Evolutionary conservation across 2,329 filamentous ascomycete species (phyloP).

Genomic region (Plenodomus tracheiphilus): DNA sequence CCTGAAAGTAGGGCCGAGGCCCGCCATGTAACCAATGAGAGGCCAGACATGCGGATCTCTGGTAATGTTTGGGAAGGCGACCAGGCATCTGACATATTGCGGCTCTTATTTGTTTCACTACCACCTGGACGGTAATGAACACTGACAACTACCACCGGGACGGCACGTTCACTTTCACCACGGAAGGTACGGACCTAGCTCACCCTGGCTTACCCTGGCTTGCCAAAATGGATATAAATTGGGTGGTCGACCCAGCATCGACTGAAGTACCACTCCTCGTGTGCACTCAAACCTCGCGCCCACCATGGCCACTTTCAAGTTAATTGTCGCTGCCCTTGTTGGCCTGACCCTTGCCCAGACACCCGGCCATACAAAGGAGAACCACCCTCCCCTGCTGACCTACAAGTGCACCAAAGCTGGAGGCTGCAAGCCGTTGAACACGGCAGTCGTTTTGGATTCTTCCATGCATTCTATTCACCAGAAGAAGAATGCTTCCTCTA

Average conservation of each 20-base stretch:
- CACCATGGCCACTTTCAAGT: constrained; percentile 27
- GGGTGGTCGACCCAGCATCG: no score
- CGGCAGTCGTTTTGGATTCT: constrained; percentile 56
- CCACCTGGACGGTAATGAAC: neutral
- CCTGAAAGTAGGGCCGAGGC: constrained; percentile 8
- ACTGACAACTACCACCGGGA: neutral
- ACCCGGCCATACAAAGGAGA: constrained; percentile 44
- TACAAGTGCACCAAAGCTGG: constrained; percentile 56
- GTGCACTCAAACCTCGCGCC: no score
- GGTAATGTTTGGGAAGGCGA: neutral
- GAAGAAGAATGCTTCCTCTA: constrained; percentile 34
- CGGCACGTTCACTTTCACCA: neutral
- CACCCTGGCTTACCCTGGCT: no score
- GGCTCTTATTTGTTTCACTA: constrained; percentile 7
- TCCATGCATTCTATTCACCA: constrained; percentile 52
- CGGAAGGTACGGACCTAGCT: neutral
- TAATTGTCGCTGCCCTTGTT: constrained; percentile 30
- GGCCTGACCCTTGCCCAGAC: constrained; percentile 36
- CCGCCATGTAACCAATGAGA: constrained; percentile 6
- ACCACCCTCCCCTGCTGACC: constrained; percentile 57
- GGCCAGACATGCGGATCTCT: neutral
- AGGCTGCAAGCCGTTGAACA: constrained; percentile 54
- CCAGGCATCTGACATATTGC: constrained; percentile 4
- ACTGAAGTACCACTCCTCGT: no score
- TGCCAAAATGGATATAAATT: no score